Percentiles rank a stretch among this genome's conserved stretches.
phyloP scores from a whole-genome alignment of 2,329 filamentous ascomycete genomes.

The Dichotomopilus funicola region DNA sequence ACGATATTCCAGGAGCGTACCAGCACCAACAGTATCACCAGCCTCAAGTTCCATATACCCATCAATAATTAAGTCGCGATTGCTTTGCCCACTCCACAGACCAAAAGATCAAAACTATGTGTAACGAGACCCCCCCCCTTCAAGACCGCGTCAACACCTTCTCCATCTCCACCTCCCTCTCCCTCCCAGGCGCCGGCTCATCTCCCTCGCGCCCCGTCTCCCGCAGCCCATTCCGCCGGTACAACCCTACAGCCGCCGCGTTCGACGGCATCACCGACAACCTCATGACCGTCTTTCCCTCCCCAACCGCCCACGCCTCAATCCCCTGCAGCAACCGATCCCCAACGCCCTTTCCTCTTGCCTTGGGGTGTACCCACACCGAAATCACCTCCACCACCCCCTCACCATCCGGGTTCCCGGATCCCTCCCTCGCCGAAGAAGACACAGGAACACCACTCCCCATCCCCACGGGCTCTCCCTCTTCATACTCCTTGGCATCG shows the following conservation, averaged over 20 bases:
- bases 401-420: neutral
- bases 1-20: too few species aligned
- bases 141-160: too few species aligned
- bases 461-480: neutral
- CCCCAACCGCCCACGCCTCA: neutral
- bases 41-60: too few species aligned
- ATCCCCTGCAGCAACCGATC: neutral
- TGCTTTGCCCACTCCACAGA: too few species aligned
- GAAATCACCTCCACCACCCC: neutral
- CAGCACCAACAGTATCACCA: too few species aligned
- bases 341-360: neutral
- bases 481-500: too few species aligned
- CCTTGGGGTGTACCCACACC: neutral
- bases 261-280: neutral
- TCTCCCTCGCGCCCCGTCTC: neutral
- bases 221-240: neutral
- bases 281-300: neutral
- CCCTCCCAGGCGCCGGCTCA: too few species aligned
- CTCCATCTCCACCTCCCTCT: too few species aligned
- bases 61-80: too few species aligned
- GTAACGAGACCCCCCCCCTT: too few species aligned
- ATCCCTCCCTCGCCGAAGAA: too few species aligned
- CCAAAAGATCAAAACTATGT: too few species aligned
- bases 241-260: neutral
- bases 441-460: neutral